Percentiles rank a stretch among this genome's conserved stretches.
phyloP scores from a whole-genome alignment of 2,329 filamentous ascomycete species.

The Beauveria scarabaeidicola region DNA sequence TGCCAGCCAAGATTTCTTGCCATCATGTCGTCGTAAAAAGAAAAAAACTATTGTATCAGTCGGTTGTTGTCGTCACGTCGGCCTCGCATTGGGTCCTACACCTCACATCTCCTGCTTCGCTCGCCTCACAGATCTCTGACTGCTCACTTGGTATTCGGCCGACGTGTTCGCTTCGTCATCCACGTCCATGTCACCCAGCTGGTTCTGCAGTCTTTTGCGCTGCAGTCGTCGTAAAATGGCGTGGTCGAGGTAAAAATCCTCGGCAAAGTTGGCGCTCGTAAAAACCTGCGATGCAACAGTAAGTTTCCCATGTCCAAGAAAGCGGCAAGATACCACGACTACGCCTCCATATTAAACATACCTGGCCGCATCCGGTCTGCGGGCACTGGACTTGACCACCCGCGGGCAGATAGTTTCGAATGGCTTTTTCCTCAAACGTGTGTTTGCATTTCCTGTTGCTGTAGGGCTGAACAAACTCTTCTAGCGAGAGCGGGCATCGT shows the following conservation, averaged over 20 bases:
- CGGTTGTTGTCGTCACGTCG: not conserved
- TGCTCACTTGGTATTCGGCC: not conserved
- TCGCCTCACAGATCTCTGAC: not conserved
- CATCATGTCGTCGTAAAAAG: not conserved
- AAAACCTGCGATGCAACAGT: conserved; percentile 33
- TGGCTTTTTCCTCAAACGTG: conserved; percentile 59
- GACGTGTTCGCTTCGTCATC: conserved; percentile 29
- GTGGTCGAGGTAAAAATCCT: conserved; percentile 49
- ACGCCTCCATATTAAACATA: conserved; percentile 21
- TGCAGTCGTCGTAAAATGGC: conserved; percentile 50
- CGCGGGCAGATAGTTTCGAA: conserved; percentile 46
- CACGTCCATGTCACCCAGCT: conserved; percentile 27
- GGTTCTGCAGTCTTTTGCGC: conserved; percentile 37
- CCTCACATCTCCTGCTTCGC: conserved; percentile 3
- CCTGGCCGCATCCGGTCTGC: conserved; percentile 53
- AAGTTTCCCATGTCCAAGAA: not conserved
- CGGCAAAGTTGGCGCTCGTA: conserved; percentile 24
- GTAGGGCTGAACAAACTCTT: conserved; percentile 55
- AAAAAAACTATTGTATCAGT: not conserved
- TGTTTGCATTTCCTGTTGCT: conserved; percentile 62
- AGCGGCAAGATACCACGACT: not conserved
- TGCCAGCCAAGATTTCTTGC: not conserved
- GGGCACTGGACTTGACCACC: conserved; percentile 47
- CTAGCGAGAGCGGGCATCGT: conserved; percentile 61
- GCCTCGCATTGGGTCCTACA: not conserved